Evolutionary conservation across 805 yeast genomes (phyloP).

Genomic region (Saccharomycopsis fodiens): DNA sequence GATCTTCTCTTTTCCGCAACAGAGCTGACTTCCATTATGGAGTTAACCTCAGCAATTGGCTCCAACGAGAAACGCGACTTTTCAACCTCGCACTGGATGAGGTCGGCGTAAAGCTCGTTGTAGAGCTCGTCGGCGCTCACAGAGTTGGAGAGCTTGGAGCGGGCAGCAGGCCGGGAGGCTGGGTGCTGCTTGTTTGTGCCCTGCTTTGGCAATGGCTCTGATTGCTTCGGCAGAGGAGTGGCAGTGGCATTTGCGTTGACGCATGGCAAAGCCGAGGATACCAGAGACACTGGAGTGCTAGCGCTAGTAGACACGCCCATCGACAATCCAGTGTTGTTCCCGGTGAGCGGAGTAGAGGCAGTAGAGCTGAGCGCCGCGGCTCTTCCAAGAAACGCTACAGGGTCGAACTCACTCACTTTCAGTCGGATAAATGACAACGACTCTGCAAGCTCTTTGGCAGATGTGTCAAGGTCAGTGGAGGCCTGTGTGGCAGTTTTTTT

Average conservation of each 20-base stretch:
- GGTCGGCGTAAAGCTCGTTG: not conserved
- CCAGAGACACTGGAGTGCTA: not conserved
- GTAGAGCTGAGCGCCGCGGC: not conserved
- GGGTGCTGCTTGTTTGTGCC: not conserved
- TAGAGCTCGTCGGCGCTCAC: slow-evolving; percentile 2
- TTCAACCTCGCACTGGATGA: slow-evolving; percentile 1
- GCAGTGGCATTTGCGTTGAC: not conserved
- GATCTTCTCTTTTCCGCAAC: no score
- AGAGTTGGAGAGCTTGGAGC: slow-evolving; percentile 5
- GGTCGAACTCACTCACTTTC: slow-evolving; percentile 10
- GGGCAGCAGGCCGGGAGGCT: not conserved
- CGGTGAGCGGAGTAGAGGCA: not conserved
- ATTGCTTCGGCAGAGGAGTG: not conserved
- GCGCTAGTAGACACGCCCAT: not conserved
- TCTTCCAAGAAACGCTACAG: slow-evolving; percentile 1
- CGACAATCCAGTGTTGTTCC: no score
- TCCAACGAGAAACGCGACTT: slow-evolving; percentile 5
- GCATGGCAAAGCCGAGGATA: not conserved
- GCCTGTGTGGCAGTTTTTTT: not conserved
- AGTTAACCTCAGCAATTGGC: slow-evolving; percentile 18
- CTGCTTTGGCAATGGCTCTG: not conserved
- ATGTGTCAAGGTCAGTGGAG: not conserved
- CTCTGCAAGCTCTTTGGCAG: slow-evolving; percentile 1
- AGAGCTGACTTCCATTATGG: slow-evolving; percentile 11
- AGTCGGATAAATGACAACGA: slow-evolving; percentile 10